phyloP scores from a whole-genome alignment of 2,329 filamentous ascomycete species.

The Cercospora sp. region DNA sequence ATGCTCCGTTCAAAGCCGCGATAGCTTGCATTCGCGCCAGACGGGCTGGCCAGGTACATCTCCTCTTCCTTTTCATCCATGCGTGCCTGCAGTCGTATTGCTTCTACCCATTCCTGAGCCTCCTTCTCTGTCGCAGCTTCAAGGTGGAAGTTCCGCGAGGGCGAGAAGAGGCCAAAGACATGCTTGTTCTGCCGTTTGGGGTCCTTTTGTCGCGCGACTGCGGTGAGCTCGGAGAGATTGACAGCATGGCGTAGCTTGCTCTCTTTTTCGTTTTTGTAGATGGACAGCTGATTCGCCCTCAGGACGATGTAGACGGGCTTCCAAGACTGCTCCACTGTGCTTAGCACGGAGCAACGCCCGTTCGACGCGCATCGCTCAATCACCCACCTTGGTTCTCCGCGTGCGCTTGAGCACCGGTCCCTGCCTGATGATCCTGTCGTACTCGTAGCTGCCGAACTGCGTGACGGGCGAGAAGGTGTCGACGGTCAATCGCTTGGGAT shows the following conservation, averaged over 20 bases:
- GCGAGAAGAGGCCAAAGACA: conserved; percentile 89
- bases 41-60: conserved; percentile 70
- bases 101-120: conserved; percentile 80
- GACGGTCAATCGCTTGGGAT: conserved; percentile 34
- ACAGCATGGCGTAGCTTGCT: conserved; percentile 87
- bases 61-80: conserved; percentile 89
- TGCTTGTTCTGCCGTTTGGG: conserved; percentile 83
- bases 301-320: conserved; percentile 86
- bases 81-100: conserved; percentile 75
- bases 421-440: conserved; percentile 88
- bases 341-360: conserved; percentile 26
- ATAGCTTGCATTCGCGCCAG: conserved; percentile 52
- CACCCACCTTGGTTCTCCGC: conserved; percentile 81
- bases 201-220: conserved; percentile 83
- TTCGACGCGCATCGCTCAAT: neutral
- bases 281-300: conserved; percentile 82
- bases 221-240: conserved; percentile 83
- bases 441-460: conserved; percentile 92
- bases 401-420: conserved; percentile 85
- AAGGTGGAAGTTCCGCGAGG: conserved; percentile 87
- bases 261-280: conserved; percentile 91
- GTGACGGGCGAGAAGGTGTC: conserved; percentile 82
- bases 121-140: conserved; percentile 73
- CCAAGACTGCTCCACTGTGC: conserved; percentile 66
- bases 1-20: conserved; percentile 43